Percentiles rank a stretch among this genome's conserved stretches.
phyloP scores from a whole-genome alignment of 306 rosid genomes.

The Rosa persica region DNA sequence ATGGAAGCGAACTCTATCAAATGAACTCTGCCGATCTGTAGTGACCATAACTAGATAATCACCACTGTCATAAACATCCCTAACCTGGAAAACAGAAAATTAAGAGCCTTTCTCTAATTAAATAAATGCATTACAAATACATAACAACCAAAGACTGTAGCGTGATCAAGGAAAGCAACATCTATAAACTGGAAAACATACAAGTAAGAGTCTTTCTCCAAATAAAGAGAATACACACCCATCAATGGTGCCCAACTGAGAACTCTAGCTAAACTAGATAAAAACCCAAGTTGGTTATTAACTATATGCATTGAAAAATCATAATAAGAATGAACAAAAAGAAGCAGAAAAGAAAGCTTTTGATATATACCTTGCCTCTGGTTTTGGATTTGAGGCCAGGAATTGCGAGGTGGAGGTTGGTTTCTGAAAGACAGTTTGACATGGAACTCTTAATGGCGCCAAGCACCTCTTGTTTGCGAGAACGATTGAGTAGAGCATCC shows the following conservation, averaged over 20 bases:
- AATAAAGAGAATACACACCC: background rate
- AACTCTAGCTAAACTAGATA: background rate
- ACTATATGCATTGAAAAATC: background rate
- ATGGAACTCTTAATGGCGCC: slow-evolving; percentile 41
- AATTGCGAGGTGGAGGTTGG: slow-evolving; percentile 69
- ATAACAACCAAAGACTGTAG: background rate
- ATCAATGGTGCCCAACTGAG: background rate
- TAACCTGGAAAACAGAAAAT: slow-evolving; percentile 46
- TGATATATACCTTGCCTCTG: slow-evolving; percentile 69
- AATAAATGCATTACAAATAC: background rate
- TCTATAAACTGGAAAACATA: slow-evolving; percentile 62
- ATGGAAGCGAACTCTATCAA: slow-evolving; percentile 97
- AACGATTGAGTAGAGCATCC: slow-evolving; percentile 46
- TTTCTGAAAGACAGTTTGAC: slow-evolving; percentile 69
- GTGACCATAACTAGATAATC: slow-evolving; percentile 84
- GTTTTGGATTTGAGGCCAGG: slow-evolving; percentile 78
- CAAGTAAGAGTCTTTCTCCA: background rate
- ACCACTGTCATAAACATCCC: slow-evolving; percentile 85
- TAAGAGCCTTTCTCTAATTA: background rate
- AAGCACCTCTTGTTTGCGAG: slow-evolving; percentile 47
- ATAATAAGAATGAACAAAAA: background rate
- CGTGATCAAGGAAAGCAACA: slow-evolving; percentile 30
- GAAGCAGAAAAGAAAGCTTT: too few relatives aligned
- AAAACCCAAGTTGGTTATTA: background rate
- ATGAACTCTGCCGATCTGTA: slow-evolving; percentile 91